Base-by-base conservation (phyloP, 2,329 filamentous ascomycete species). In the Penicillium sp. region DNA sequence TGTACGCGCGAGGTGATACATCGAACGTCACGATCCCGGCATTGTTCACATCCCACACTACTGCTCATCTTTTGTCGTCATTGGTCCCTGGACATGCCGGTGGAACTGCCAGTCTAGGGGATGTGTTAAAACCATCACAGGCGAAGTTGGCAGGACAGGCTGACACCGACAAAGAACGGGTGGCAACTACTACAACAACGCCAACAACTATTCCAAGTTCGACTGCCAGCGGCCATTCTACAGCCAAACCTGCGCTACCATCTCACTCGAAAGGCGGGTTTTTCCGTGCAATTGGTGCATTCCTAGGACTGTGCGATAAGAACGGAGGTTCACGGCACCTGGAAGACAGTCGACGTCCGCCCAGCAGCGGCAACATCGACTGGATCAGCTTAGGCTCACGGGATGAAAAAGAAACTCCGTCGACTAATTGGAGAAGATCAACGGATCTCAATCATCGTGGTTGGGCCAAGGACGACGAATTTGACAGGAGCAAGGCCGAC, bases 1-100 rank as follows among this genome's bases (percentile, higher is more conserved):
- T 99, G 94, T 97, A 96, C 73, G 94, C 94, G n/a, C 86, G 90
- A 67, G 94, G 93, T 37, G 92, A 97, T 70, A 96, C 93, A 4
- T 95, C 92, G 34, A 96, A 97, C 68, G 85, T 97, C 62, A 91
- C 91, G 0, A 97, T 99, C 52, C 92, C 94, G 1, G 90, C 94
- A 0, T 82, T 97, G 10, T 99, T 99, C 74, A 97, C 94, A 0
- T 95, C 93, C 0, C 86, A 94, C 65, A 97, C 92, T 0, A 97
- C 93, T 0, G 94, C 94, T 1, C 93, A 97, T 72, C 81, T 99
- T 14, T 81, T 99, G 16, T 96, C 92, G 1, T 92, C 92, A 8
- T 81, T 97, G 58, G 87, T 94, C 56, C 90, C 92, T 50, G 82
- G 85, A 1, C 86, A 87, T 45, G 83, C 81, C 62, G 84, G 84